A percentile compares a stretch with the other conserved stretches of the same genome.
These are phyloP conservation scores for Pholiota conissans DNA, from an alignment of 768 basidiomycete genomes.

Conservation along the genomic window DNA sequence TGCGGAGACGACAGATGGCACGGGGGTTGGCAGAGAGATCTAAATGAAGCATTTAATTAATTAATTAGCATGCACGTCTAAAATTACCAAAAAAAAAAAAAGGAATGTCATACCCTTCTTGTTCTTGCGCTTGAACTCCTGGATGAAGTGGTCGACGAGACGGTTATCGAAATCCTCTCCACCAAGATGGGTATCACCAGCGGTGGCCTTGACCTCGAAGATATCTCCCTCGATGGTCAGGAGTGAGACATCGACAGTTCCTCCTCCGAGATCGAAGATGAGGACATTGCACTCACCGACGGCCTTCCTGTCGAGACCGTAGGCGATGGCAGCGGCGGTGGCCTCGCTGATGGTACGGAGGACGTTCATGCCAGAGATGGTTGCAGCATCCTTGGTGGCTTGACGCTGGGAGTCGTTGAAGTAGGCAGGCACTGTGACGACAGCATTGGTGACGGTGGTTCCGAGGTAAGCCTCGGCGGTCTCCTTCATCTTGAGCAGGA, in stretches of 20 bases:
- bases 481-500: conserved; percentile 99
- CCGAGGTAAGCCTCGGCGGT: conserved; percentile 99
- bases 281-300: conserved; percentile 96
- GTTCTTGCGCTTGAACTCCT: conserved; percentile 96
- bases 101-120: conserved; percentile 39
- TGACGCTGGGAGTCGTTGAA: conserved; percentile 99
- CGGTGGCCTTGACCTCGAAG: conserved; percentile 98
- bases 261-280: conserved; percentile 99
- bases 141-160: conserved; percentile 99
- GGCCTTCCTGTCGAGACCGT: conserved; percentile 95
- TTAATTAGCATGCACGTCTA: conserved; percentile 16
- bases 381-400: conserved; percentile 98
- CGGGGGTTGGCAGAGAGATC: too few relatives aligned
- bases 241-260: conserved; percentile 99
- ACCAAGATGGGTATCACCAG: conserved; percentile 98
- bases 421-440: conserved; percentile 98
- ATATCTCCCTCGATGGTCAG: conserved; percentile 98
- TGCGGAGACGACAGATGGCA: too few relatives aligned
- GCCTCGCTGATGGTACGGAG: conserved; percentile 99
- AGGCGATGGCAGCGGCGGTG: conserved; percentile 98
- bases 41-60: too few relatives aligned
- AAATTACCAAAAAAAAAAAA: conserved; percentile 45
- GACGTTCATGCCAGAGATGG: conserved; percentile 97
- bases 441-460: conserved; percentile 97
- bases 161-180: too few relatives aligned